Base-by-base conservation (phyloP, 495 filamentous ascomycete species). In the Aspergillus nidulans region DNA sequence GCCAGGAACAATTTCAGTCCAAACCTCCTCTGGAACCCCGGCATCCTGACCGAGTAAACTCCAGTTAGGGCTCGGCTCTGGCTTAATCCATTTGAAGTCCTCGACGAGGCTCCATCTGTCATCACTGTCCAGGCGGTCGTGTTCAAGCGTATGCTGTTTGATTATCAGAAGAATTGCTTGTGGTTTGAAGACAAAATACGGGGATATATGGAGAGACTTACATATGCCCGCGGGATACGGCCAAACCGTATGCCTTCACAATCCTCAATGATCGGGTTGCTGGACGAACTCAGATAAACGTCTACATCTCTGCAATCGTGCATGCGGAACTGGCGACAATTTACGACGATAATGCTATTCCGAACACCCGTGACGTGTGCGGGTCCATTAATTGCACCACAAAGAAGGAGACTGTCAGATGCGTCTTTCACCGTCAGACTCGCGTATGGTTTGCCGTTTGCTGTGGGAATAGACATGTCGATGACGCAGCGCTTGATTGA, bases 11-110 rank as follows among this genome's bases (percentile, higher is more conserved):
- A 84, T 77, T 51, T 83, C 81, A 58, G 75, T 80, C 91, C 91
- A 95, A 1, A 86, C 77, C 18, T 80, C 77, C 18, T 84, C 81
- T 5, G 70, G 53, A 7, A 92, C 75, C 9, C 84, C 79, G 32
- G 87, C 74, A 18, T 75, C 77, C 41, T 78, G 77, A 15, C 78
- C 72, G 38, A 97, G 53, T 9, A 92, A 63, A 42, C 77, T 81
- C 91, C 92, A 98, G 66, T 98, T 91, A 1, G 94, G 94, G 60
- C 89, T 96, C 16, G 82, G 84, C 43, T 87, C 88, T 10, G 80
- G 74, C 69, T 91, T 95, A 56, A 96, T 79, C 95, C 95, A 97
- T 69, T 95, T 94, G 76, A 98, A 98, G 62, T 98, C 94, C 63
- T 97, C 89, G 13, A 98, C 86, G 63, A 95, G 83, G 61, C 89